Base-by-base conservation (phyloP, 257 asterid species). In the Solanum dulcamara region DNA sequence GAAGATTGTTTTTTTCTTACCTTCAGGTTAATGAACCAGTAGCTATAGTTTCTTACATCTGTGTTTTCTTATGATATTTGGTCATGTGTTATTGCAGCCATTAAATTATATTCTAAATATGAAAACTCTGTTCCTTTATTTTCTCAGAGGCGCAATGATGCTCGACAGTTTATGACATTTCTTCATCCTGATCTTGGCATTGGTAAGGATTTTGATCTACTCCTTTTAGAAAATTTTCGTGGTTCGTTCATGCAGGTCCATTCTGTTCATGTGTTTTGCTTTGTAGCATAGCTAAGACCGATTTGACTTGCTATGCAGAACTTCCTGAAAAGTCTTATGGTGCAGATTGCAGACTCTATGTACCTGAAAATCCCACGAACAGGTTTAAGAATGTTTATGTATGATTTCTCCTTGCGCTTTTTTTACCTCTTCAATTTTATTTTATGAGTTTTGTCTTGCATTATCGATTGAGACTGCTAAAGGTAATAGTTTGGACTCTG, bases 371-470 rank as follows among this genome's bases (percentile, higher is more conserved):
- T 93, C 97, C 98, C 35, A 89, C 93, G 32, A 92, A 92, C 97
- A 97, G 98, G 98, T 97, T 97, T 94, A 97, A 95, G 97, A 97
- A 97, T 92, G 97, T 96, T 91, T 95, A 96, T 93, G 99, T 96
- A 96, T 92, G 98, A 89, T 89, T 86, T 88, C 92, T 83, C 81
- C 82, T 57, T 89, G 85, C 83, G 32, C 71, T 44, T 30, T 10
- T 2, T 30, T 79, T 77, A 44, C 40, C 59, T 7, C 44, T 48
- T 79, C 42, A 48, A 18, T 46, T 37, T 74, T 85, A 59, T 77
- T 68, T 22, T 68, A 24, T 50, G 11, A 18, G 6, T 35, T 86
- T 83, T 87, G 17, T n/a, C 75, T 44, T 70, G 18, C 15, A 66
- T 55, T 57, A 44, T 46, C 1, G 4, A 28, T 79, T 48, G 83